These are phyloP conservation scores for Edaphochlamys debaryana DNA, from an alignment of 139 green algal species.

Conservation along the genomic window DNA sequence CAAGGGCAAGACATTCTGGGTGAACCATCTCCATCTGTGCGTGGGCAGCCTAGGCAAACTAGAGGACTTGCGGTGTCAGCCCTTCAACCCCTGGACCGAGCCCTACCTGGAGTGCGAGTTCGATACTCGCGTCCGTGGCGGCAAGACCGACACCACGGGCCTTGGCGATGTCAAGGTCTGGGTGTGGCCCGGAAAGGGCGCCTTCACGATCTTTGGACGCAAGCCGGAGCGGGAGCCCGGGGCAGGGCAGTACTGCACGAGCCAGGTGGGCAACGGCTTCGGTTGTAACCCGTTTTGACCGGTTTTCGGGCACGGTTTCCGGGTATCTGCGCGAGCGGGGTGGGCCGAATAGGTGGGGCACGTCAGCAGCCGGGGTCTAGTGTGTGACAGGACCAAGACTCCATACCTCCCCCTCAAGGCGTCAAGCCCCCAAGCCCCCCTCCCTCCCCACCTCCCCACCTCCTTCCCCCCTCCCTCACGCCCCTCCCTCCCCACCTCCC, in stretches of 20 bases:
- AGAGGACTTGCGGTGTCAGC: slow-evolving; percentile 12
- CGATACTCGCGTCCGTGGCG: slow-evolving; percentile 38
- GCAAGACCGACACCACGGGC: slow-evolving; percentile 47
- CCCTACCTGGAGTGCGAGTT: slow-evolving; percentile 51
- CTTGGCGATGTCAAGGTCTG: slow-evolving; percentile 59
- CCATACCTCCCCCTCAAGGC: too few relatives aligned
- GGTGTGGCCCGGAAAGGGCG: slow-evolving; percentile 49
- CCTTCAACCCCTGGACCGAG: slow-evolving; percentile 46
- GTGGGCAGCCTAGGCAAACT: slow-evolving; percentile 10
- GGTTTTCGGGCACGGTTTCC: too few relatives aligned
- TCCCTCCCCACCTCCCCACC: too few relatives aligned
- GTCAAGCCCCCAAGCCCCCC: too few relatives aligned
- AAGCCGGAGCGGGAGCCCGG: slow-evolving; percentile 38
- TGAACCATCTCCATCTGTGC: slow-evolving; percentile 54
- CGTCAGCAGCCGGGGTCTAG: too few relatives aligned
- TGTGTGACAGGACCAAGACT: too few relatives aligned
- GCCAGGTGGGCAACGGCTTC: too few relatives aligned
- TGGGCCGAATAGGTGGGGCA: too few relatives aligned
- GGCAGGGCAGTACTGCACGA: slow-evolving; percentile 18
- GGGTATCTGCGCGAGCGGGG: too few relatives aligned
- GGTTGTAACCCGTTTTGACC: too few relatives aligned
- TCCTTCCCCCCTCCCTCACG: too few relatives aligned
- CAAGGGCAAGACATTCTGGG: slow-evolving; percentile 46
- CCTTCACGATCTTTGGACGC: slow-evolving; percentile 55
- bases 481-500: too few relatives aligned